These are phyloP conservation scores for Botrytis cinerea DNA, from an alignment of 2,329 filamentous ascomycete genomes.

Conservation along the genomic window DNA sequence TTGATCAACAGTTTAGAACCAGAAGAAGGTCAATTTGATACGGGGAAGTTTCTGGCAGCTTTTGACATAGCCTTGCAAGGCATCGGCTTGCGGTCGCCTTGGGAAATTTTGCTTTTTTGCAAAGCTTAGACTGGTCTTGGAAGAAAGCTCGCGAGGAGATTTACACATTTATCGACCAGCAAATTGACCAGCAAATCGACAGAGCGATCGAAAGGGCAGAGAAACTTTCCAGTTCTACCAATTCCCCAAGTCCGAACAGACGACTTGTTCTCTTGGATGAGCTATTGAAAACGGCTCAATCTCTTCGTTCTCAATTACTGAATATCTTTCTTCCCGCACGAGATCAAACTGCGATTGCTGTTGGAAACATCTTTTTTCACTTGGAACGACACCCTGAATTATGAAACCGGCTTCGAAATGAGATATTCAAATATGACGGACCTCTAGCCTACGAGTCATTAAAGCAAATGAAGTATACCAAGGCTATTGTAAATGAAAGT, in stretches of 20 bases:
- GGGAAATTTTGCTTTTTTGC: not conserved
- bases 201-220: not conserved
- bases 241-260: not conserved
- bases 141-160: not conserved
- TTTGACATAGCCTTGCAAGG: not conserved
- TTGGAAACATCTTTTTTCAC: slow-evolving; percentile 2
- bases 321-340: not conserved
- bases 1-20: not conserved
- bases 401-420: not conserved
- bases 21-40: not conserved
- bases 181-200: not conserved
- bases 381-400: not conserved
- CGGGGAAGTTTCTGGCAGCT: not conserved
- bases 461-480: slow-evolving; percentile 54
- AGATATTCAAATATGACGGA: not conserved
- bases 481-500: slow-evolving; percentile 59
- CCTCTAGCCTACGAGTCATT: slow-evolving; percentile 42
- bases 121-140: not conserved
- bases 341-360: slow-evolving; percentile 6
- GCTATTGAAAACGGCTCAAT: not conserved
- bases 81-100: not conserved
- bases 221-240: not conserved
- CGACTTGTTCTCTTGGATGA: slow-evolving; percentile 7
- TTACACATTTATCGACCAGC: not conserved
- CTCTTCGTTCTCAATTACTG: not conserved